These are phyloP conservation scores for Perkinsus olseni DNA, from an alignment of 169 alveolate genomes.

Conservation along the genomic window DNA sequence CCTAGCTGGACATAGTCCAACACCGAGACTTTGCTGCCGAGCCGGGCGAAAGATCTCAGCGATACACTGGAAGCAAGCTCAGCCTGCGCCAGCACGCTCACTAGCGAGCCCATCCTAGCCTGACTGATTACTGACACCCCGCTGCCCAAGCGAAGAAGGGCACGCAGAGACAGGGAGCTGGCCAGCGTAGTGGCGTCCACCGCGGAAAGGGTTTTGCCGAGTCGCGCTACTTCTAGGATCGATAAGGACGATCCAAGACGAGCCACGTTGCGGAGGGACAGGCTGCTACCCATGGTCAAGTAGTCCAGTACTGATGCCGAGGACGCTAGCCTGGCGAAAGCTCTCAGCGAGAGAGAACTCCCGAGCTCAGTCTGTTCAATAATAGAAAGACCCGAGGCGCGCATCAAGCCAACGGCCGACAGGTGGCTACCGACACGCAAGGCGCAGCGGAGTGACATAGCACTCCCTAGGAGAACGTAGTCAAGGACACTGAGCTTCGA, in stretches of 20 bases:
- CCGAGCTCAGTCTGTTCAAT: not conserved
- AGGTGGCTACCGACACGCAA: not conserved
- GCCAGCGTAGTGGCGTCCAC: constrained; percentile 9
- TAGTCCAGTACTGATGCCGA: not conserved
- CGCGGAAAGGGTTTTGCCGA: not conserved
- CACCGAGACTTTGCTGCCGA: not conserved
- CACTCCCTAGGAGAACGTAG: not conserved
- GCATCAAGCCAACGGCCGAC: not conserved
- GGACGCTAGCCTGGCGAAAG: not conserved
- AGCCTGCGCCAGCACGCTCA: not conserved
- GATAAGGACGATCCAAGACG: not conserved
- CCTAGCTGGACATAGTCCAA: not conserved
- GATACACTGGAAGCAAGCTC: not conserved
- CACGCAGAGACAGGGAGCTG: not conserved
- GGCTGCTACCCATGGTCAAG: not conserved
- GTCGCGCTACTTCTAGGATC: not conserved
- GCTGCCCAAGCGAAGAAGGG: constrained; percentile 8
- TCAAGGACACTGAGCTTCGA: not conserved
- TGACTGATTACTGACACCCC: not conserved
- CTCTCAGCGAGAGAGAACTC: not conserved
- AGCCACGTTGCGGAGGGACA: not conserved
- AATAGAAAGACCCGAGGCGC: not conserved
- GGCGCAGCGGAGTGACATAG: not conserved
- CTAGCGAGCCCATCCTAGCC: not conserved
- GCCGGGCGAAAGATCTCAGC: not conserved